These are phyloP conservation scores for Eucalyptus marginata DNA, from an alignment of 345 rosid species.

Conservation along the genomic window DNA sequence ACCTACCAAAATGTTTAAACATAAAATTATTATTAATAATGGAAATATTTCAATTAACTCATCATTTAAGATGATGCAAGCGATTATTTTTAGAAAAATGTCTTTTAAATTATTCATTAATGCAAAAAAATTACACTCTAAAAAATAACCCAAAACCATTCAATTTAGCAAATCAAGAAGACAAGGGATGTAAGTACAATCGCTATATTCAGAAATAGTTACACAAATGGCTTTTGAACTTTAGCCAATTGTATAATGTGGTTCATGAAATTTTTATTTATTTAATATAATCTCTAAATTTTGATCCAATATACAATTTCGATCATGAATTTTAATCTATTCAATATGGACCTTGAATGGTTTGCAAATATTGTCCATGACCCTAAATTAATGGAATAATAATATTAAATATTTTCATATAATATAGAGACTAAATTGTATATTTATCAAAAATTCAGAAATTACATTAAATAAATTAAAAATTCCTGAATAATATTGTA, in stretches of 20 bases:
- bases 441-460: fast-evolving
- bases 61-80: background rate
- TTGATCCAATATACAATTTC: fast-evolving
- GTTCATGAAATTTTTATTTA: background rate
- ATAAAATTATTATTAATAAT: background rate
- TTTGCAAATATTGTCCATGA: fast-evolving
- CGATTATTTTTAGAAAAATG: fast-evolving
- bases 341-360: background rate
- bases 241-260: background rate
- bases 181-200: background rate
- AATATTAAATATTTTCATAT: fast-evolving
- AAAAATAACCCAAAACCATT: background rate
- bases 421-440: fast-evolving
- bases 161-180: background rate
- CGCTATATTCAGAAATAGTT: background rate
- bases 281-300: background rate
- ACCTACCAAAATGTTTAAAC: background rate
- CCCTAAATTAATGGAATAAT: fast-evolving
- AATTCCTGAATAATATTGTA: fast-evolving
- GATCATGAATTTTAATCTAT: background rate
- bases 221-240: background rate
- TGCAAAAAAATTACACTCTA: background rate
- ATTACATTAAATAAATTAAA: background rate
- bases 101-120: background rate
- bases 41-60: background rate